Base-by-base conservation (phyloP, 257 asterid genomes). In the Gynochthodes officinalis region DNA sequence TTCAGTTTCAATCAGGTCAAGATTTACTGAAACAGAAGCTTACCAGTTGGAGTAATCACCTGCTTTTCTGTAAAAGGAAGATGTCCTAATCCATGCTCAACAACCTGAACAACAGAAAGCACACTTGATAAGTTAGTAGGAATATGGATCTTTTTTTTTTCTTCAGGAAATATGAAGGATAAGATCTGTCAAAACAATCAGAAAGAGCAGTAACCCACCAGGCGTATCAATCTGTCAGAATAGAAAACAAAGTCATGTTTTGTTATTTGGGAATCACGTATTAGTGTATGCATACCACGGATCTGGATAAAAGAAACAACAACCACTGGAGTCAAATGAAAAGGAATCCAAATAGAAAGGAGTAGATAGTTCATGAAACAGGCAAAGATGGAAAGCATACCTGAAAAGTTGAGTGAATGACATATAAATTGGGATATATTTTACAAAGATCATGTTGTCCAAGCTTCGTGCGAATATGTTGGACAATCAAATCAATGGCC, bases 381-480 rank as follows among this genome's bases (percentile, higher is more conserved):
- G 25, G 50, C 14, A 1, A 63, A 75, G 53, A 28, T 32, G 70
- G 80, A 77, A 71, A 50, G 46, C 39, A 39, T 80, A 95, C 99
- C 99, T 95, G 99, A 81, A 95, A 95, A 75, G 99, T 95, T 55
- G 99, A 90, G 28, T 90, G 99, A 80, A 95, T 95, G 80, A 92
- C 98, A 52, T 90, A 92, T 32, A 95, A 75, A 79, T 95, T 92
- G 40, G 99, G 96, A 84, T 90, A 92, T 67, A 92, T 90, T 92
- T 95, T 95, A 88, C 99, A 95, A 75, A 95, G 98, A 82, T 95
- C 96, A 58, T 95, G 98, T 82, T 95, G 99, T 70, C 99, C 99
- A 67, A 95, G 98, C 81, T 95, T 95, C 46, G 98, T 92, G 77
- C 96, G 91, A 75, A 95, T 86, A 84, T 95, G 99, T 78, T 95